Evolutionary conservation across 1,284 basidiomycete genomes (phyloP).

Genomic region (Veloporphyrellus conicus): DNA sequence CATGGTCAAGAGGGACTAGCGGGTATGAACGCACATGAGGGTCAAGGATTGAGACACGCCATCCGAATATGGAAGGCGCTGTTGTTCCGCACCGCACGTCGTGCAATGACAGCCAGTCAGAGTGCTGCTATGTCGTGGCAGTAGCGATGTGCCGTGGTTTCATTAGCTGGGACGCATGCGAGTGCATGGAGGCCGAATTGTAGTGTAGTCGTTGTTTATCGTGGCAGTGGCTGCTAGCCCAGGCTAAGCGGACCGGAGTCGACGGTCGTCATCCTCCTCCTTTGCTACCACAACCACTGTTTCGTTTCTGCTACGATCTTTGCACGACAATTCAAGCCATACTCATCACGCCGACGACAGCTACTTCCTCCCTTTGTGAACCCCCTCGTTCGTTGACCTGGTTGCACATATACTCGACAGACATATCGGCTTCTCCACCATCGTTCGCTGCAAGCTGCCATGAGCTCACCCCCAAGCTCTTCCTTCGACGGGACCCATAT

Average conservation of each 20-base stretch:
- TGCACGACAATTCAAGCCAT: neutral
- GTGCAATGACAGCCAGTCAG: too few relatives aligned
- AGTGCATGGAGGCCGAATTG: too few relatives aligned
- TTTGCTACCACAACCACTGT: neutral
- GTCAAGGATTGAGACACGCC: neutral
- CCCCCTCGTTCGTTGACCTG: neutral
- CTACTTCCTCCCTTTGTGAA: too few relatives aligned
- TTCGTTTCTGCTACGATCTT: constrained; percentile 2
- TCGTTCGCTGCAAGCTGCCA: constrained; percentile 1
- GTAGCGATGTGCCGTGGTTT: too few relatives aligned
- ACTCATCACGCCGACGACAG: neutral
- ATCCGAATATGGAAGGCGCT: constrained; percentile 8
- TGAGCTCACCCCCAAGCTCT: constrained; percentile 17
- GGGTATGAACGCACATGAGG: neutral
- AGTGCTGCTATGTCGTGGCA: too few relatives aligned
- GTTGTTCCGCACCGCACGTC: neutral
- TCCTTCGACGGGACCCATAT: constrained; percentile 12
- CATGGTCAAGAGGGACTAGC: constrained; percentile 1
- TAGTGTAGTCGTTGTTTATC: too few relatives aligned
- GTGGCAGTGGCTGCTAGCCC: neutral
- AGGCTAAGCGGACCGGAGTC: neutral
- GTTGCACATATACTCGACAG: neutral
- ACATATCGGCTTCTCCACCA: neutral
- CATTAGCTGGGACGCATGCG: too few relatives aligned
- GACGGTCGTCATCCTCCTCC: neutral